These are phyloP conservation scores for Plicaturopsis crispa DNA, from an alignment of 768 basidiomycete genomes.

Conservation along the genomic window DNA sequence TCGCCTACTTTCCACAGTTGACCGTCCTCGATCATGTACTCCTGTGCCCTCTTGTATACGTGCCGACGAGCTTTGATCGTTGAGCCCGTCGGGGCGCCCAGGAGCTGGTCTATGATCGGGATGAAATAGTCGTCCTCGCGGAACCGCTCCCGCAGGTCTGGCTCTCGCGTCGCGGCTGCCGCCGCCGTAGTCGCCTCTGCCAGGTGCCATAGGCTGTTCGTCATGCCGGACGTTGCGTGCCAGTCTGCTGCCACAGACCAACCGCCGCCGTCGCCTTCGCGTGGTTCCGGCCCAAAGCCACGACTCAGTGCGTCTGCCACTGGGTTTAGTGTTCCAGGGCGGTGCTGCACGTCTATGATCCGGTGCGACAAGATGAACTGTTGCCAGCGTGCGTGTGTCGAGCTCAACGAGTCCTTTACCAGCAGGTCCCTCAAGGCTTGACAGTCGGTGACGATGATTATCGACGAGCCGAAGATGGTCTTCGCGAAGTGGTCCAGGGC, in stretches of 20 bases:
- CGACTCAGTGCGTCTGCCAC: constrained; percentile 19
- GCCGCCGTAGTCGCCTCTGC: not conserved
- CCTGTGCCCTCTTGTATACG: not conserved
- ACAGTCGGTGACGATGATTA: constrained; percentile 15
- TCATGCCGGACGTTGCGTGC: constrained; percentile 11
- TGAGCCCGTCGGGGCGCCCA: not conserved
- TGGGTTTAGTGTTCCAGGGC: constrained; percentile 12
- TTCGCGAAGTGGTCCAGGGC: not conserved
- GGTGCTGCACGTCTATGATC: constrained; percentile 15
- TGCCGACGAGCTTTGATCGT: not conserved
- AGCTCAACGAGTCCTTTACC: constrained; percentile 12
- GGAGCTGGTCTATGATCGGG: not conserved
- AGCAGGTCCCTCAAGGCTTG: constrained; percentile 17
- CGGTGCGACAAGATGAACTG: constrained; percentile 18
- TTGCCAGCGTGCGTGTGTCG: constrained; percentile 18
- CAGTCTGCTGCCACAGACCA: constrained; percentile 21
- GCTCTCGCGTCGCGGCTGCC: not conserved
- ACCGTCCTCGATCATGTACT: constrained; percentile 19
- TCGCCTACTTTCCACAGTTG: constrained; percentile 15
- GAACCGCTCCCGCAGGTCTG: constrained; percentile 7
- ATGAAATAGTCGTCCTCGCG: constrained; percentile 2
- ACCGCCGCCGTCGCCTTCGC: constrained; percentile 9
- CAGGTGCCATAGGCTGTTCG: constrained; percentile 7
- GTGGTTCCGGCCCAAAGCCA: constrained; percentile 6
- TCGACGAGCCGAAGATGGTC: constrained; percentile 2